Conservation (phyloP, 2,329 filamentous ascomycete species). For the Westerdykella sp. region DNA sequence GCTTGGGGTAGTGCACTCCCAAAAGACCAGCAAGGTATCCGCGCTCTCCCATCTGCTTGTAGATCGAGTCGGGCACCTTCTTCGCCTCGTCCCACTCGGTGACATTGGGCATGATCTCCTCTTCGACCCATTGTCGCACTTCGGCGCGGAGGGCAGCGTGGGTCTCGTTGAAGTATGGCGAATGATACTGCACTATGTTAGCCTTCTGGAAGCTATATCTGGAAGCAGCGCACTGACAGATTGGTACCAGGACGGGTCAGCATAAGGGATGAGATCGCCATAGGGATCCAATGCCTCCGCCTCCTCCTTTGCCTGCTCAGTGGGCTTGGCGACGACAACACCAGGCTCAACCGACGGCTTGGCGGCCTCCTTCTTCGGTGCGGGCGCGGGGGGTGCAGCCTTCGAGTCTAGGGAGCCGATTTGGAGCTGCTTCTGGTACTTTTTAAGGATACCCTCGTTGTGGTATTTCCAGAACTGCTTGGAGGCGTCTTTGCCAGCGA, state of each 20-base stretch:
- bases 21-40: conserved; percentile 92
- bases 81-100: conserved; percentile 97
- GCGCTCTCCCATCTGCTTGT: conserved; percentile 89
- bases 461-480: conserved; percentile 65
- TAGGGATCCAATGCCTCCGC: conserved; percentile 74
- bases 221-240: conserved; percentile 55
- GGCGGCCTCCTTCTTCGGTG: conserved; percentile 45
- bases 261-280: conserved; percentile 83
- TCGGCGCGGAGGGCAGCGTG: conserved; percentile 88
- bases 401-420: conserved; percentile 79
- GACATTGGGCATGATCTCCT: conserved; percentile 82
- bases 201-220: background rate
- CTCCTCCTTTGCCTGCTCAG: conserved; percentile 45
- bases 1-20: conserved; percentile 71
- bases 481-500: conserved; percentile 61
- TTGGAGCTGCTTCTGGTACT: conserved; percentile 55
- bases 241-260: conserved; percentile 92
- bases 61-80: conserved; percentile 79
- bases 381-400: conserved; percentile 45
- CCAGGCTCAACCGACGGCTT: conserved; percentile 57
- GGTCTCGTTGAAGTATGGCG: conserved; percentile 91
- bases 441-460: conserved; percentile 56
- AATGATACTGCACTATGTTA: conserved; percentile 64
- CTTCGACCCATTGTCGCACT: conserved; percentile 85
- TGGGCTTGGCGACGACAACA: conserved; percentile 38